Conservation (phyloP, 2,329 filamentous ascomycete species). For the Elsinoe australis region DNA sequence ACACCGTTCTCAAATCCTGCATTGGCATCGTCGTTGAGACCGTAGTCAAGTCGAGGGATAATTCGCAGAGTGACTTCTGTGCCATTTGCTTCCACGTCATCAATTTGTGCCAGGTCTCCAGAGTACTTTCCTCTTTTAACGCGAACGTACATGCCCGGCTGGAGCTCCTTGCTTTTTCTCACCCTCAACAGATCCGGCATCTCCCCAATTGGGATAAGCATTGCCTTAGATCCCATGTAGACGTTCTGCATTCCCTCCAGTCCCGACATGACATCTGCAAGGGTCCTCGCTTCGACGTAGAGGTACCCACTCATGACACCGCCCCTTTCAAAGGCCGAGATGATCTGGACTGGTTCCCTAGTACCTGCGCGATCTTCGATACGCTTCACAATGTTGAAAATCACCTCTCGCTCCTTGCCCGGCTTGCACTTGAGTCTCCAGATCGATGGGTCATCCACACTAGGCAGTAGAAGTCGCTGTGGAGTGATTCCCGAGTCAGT, state of each 20-base stretch:
- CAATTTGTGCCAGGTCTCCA: conserved; percentile 82
- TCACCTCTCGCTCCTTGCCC: conserved; percentile 87
- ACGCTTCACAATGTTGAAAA: conserved; percentile 81
- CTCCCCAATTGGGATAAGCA: conserved; percentile 89
- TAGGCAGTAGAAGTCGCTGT: conserved; percentile 78
- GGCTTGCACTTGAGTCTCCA: conserved; percentile 91
- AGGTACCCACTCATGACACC: conserved; percentile 87
- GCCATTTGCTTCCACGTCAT: conserved; percentile 88
- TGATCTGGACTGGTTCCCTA: conserved; percentile 75
- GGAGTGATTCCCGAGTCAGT: conserved; percentile 71
- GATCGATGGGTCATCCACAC: conserved; percentile 90
- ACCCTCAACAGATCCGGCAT: conserved; percentile 94
- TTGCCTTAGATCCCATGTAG: conserved; percentile 78
- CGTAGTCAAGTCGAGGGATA: conserved; percentile 88
- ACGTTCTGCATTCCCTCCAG: conserved; percentile 81
- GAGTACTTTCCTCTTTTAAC: conserved; percentile 75
- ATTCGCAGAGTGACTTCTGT: conserved; percentile 79
- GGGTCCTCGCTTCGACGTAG: conserved; percentile 84
- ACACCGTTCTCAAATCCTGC: conserved; percentile 35
- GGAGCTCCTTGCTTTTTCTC: conserved; percentile 73
- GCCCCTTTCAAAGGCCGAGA: conserved; percentile 84
- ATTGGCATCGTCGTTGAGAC: conserved; percentile 68
- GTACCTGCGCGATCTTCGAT: conserved; percentile 72
- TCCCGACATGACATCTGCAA: conserved; percentile 76
- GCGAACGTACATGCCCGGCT: conserved; percentile 86